phyloP scores from a whole-genome alignment of 768 basidiomycete species.

The Tephrocybe sp. region DNA sequence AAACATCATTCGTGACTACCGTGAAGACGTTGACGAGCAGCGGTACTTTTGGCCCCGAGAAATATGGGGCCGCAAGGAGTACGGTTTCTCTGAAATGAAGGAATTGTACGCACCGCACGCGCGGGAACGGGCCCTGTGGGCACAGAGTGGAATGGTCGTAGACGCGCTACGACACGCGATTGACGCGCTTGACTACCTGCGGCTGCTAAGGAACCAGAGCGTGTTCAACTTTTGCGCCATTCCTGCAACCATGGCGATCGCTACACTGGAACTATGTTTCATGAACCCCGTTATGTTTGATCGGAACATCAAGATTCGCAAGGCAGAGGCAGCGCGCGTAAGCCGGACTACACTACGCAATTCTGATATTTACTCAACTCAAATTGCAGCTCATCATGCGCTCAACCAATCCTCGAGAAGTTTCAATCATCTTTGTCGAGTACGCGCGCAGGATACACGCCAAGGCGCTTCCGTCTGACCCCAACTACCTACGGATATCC shows the following conservation, averaged over 20 bases:
- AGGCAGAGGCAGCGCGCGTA: conserved; percentile 84
- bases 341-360: conserved; percentile 19
- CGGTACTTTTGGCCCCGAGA: conserved; percentile 95
- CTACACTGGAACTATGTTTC: conserved; percentile 89
- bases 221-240: conserved; percentile 97
- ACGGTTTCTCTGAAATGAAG: conserved; percentile 70
- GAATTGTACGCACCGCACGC: conserved; percentile 63
- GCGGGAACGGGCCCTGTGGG: conserved; percentile 71
- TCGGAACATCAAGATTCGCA: conserved; percentile 92
- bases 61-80: conserved; percentile 71
- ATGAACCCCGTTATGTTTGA: conserved; percentile 90
- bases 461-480: conserved; percentile 78
- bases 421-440: conserved; percentile 83
- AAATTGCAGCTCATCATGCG: conserved; percentile 78
- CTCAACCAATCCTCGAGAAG: conserved; percentile 90
- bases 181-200: conserved; percentile 89
- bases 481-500: conserved; percentile 80
- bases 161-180: conserved; percentile 84
- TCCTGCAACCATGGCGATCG: conserved; percentile 93
- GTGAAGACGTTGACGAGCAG: conserved; percentile 83
- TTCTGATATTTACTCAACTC: background rate
- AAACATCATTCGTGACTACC: conserved; percentile 95
- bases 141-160: conserved; percentile 84
- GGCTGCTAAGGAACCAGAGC: conserved; percentile 83
- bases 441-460: conserved; percentile 82